Evolutionary conservation across 257 asterid genomes (phyloP), one percentile per base, ranked within the genome.

Genomic region (Gentiana dahurica): DNA sequence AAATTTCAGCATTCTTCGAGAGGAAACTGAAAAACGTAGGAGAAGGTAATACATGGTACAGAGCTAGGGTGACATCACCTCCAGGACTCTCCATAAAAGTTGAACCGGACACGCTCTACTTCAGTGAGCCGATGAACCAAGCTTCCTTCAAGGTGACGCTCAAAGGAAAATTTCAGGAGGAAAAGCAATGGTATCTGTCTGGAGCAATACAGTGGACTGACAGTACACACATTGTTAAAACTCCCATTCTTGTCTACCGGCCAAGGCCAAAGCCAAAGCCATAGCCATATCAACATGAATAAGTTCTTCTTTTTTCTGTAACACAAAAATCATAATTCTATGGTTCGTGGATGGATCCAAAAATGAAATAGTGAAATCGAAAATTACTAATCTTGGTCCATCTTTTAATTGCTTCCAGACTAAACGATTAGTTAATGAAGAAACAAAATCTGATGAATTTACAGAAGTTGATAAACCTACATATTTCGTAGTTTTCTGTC

Each of bases 11-110:
- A n/a, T 77, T 72, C 5, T 86, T 73, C 8, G 64, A 72, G 38
- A 78, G 97, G 12, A 50, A 68, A 1, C 89, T 84, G 10, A 90
- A 86, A 0, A 71, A 77, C 35, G 94, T 90, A 8, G 95, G 82
- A 1, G 11, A 12, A 5, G 65, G 73, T 1, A 41, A 37, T 36
- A 45, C 87, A 2, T 67, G 63, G 37, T 90, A 77, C 70, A 79
- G 36, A 49, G 95, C 79, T 4, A 67, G 2, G 4, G 66, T 90
- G 53, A 53, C 34, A 51, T 33, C 78, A 0, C 79, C 87, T 0
- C 46, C 66, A 57, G 66, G 73, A 10, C 73, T 84, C 0, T 62
- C 81, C 0, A 46, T 86, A 46, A 49, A 50, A 12, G 89, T 86
- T 12, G 64, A 50, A 12, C 97, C 97, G 7, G 49, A 56, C 1